Base-by-base conservation (phyloP, 2,329 filamentous ascomycete species). In the Nemania serpens region DNA sequence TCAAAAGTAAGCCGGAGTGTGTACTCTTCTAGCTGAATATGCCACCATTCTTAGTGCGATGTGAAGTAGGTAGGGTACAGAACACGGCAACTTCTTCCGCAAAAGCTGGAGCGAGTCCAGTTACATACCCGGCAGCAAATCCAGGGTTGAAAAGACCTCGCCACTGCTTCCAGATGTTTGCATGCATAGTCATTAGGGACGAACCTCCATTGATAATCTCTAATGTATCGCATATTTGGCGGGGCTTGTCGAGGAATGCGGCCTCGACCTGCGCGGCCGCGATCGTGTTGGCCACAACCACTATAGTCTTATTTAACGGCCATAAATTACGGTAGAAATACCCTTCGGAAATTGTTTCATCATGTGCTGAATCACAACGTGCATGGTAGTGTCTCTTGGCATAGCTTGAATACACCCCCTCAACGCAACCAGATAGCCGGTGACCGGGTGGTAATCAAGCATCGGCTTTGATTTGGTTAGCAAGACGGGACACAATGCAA, bases 101-200 rank as follows among this genome's bases (percentile, higher is more conserved):
- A 29, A 71, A 59, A 9, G 46, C 59, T 7, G 68, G 69, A 3
- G 64, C 67, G 10, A 67, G 58, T 7, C 54, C 55, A 2, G 52
- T 53, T 33, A 71, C 64, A 29, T 67, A 64, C 1, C 61, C 61
- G 18, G 64, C 58, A 6, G 58, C 60, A 49, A 71, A 71, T 12
- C 67, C 69, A 3, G 65, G 65, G 18, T 66, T 69, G 33, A 69
- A 64, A 3, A 68, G 37, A 15, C 55, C 46, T 1, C 69, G 67
- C 67, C 66, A 70, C 54, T 64, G 58, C 60, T 70, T 71, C 66
- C 68, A 71, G 11, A 59, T 62, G 11, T 29, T 47, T 37, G 51
- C 80, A 70, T 68, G 82, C 81, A 68, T 66, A 2, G 66, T 60
- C 48, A 80, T 73, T 41, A 78, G 79, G 7, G 83, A 81, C 58